Conservation (phyloP, 2,329 filamentous ascomycete species). For the Botrytis deweyae region DNA sequence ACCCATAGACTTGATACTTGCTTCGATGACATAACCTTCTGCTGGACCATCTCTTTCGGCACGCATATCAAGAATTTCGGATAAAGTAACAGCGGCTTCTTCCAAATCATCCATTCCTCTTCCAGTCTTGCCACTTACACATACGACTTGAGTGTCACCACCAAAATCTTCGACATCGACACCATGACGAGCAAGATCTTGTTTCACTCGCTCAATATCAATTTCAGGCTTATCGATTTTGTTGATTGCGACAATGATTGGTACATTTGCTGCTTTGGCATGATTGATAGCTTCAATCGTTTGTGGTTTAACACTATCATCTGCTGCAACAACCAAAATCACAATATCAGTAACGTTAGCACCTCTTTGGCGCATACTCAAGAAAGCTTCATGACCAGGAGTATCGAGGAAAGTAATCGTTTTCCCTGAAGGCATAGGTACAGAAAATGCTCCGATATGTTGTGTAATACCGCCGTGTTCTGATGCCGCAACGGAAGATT, state of each 20-base stretch:
- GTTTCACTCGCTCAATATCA: constrained; percentile 79
- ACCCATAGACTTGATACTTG: constrained; percentile 79
- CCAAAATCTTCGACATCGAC: constrained; percentile 94
- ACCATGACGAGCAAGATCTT: constrained; percentile 77
- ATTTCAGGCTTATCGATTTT: constrained; percentile 90
- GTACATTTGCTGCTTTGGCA: constrained; percentile 80
- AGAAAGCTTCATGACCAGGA: constrained; percentile 91
- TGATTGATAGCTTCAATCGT: constrained; percentile 96
- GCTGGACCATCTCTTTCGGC: constrained; percentile 73
- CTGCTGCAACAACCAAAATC: constrained; percentile 89
- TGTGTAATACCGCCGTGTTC: constrained; percentile 98
- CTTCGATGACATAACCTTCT: constrained; percentile 94
- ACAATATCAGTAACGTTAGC: constrained; percentile 97
- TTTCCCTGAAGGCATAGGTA: constrained; percentile 81
- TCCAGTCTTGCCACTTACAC: constrained; percentile 91
- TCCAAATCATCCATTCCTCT: constrained; percentile 88
- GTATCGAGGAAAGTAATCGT: constrained; percentile 96
- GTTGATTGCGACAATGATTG: constrained; percentile 96
- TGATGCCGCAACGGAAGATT: constrained; percentile 84
- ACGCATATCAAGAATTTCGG: constrained; percentile 87
- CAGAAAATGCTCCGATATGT: constrained; percentile 96
- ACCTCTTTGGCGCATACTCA: constrained; percentile 92
- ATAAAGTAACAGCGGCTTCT: constrained; percentile 81
- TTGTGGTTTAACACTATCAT: constrained; percentile 96
- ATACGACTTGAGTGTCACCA: constrained; percentile 88